A percentile compares a stretch with the other conserved stretches of the same genome.
These are phyloP conservation scores for Epichloe bromicola DNA, from an alignment of 2,329 filamentous ascomycete genomes.

Conservation along the genomic window DNA sequence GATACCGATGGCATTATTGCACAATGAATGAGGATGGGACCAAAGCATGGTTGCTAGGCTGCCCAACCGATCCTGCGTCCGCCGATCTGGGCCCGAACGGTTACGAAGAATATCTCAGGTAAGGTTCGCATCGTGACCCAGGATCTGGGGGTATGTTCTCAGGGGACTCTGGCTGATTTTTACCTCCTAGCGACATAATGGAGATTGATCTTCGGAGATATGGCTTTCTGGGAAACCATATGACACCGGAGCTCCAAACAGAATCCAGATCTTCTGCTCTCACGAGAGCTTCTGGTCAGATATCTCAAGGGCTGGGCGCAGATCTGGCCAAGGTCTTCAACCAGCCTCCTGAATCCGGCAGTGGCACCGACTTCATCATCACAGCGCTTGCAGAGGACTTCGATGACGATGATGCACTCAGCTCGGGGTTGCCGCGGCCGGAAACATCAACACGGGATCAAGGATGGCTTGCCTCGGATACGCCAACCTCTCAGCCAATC, in stretches of 20 bases:
- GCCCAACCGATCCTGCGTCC: slow-evolving; percentile 57
- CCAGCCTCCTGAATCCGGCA: slow-evolving; percentile 67
- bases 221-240: slow-evolving; percentile 73
- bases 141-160: neutral
- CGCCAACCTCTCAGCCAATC: slow-evolving; percentile 66
- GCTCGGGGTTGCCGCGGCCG: slow-evolving; percentile 34
- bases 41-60: slow-evolving; percentile 93
- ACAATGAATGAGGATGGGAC: slow-evolving; percentile 91
- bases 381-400: slow-evolving; percentile 75
- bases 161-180: neutral
- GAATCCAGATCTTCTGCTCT: slow-evolving; percentile 37
- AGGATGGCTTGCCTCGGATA: slow-evolving; percentile 47
- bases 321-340: slow-evolving; percentile 85
- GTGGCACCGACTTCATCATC: slow-evolving; percentile 80
- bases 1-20: slow-evolving; percentile 98
- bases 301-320: slow-evolving; percentile 59
- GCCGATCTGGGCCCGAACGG: slow-evolving; percentile 55
- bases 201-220: slow-evolving; percentile 87
- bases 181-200: slow-evolving; percentile 59
- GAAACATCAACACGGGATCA: slow-evolving; percentile 30
- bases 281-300: slow-evolving; percentile 34
- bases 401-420: slow-evolving; percentile 51
- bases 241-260: slow-evolving; percentile 40
- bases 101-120: slow-evolving; percentile 77
- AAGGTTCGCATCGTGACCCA: slow-evolving; percentile 5